Percentiles rank a stretch among this genome's conserved stretches.
Conservation (phyloP, 2,329 filamentous ascomycete genomes). For the Cryphonectria nitschkei region DNA sequence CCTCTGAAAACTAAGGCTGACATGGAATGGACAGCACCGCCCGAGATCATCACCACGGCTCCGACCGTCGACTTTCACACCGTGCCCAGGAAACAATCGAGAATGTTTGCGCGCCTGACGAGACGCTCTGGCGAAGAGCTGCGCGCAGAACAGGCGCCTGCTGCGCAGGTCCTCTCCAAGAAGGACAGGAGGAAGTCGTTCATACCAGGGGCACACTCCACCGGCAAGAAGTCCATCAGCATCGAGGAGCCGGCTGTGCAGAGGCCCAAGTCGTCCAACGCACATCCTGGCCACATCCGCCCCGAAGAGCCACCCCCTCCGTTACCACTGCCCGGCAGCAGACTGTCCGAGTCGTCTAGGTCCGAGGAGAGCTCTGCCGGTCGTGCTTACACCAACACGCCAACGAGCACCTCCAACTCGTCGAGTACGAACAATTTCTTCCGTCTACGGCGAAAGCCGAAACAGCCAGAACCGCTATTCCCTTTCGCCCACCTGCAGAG, state of each 20-base stretch:
- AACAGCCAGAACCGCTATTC: constrained; percentile 77
- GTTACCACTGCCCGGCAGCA: constrained; percentile 65
- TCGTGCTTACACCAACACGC: constrained; percentile 56
- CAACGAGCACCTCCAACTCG: constrained; percentile 64
- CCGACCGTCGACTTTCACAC: constrained; percentile 70
- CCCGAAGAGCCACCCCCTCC: constrained; percentile 48
- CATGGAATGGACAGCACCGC: constrained; percentile 47
- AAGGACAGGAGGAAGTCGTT: constrained; percentile 48
- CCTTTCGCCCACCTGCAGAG: constrained; percentile 84
- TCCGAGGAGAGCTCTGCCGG: constrained; percentile 84
- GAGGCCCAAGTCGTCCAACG: constrained; percentile 46
- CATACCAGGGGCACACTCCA: constrained; percentile 42
- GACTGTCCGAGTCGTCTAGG: constrained; percentile 83
- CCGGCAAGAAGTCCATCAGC: constrained; percentile 51
- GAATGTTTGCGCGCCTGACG: constrained; percentile 53
- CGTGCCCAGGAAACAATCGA: constrained; percentile 59
- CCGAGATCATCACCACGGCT: constrained; percentile 87
- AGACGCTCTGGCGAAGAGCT: constrained; percentile 56
- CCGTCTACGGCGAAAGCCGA: constrained; percentile 76
- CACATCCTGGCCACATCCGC: constrained; percentile 57
- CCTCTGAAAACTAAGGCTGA: constrained; percentile 30
- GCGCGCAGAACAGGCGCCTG: constrained; percentile 39
- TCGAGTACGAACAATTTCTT: constrained; percentile 74
- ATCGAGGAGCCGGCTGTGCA: constrained; percentile 68
- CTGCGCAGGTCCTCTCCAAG: constrained; percentile 37